Evolutionary conservation across 495 filamentous ascomycete species (phyloP).

Genomic region (Aspergillus panamensis): DNA sequence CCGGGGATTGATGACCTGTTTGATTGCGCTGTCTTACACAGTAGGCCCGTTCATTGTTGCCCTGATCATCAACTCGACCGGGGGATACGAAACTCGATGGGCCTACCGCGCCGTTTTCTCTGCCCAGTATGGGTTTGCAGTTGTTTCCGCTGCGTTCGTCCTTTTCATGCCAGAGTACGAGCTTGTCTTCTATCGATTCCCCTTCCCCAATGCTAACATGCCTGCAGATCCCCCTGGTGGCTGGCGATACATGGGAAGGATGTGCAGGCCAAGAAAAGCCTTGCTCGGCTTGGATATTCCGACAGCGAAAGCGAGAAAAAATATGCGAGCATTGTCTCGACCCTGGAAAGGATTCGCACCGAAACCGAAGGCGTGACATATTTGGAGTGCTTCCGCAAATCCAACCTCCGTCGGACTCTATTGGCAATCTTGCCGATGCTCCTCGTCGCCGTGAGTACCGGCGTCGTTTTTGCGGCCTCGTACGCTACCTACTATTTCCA

Average conservation of each 20-base stretch:
- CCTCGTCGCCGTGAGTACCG: too few species aligned
- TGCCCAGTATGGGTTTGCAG: background rate
- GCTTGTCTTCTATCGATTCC: too few species aligned
- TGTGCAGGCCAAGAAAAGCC: background rate
- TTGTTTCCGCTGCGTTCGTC: background rate
- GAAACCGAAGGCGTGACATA: background rate
- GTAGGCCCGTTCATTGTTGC: background rate
- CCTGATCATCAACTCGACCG: background rate
- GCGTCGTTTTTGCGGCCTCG: background rate
- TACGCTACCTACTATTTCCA: background rate
- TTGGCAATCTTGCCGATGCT: too few species aligned
- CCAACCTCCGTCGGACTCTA: background rate
- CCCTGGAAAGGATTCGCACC: background rate
- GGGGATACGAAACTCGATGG: background rate
- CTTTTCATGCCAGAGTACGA: background rate
- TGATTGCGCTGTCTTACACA: background rate
- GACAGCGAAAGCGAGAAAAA: background rate
- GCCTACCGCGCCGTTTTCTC: background rate
- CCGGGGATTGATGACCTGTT: background rate
- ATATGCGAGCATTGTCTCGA: background rate
- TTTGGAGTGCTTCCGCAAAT: background rate
- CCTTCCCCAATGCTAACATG: too few species aligned
- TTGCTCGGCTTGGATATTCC: background rate
- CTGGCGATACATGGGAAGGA: background rate
- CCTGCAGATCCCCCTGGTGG: background rate